These are phyloP conservation scores for Naganishia kalamii DNA, from an alignment of 768 basidiomycete genomes.

Conservation along the genomic window DNA sequence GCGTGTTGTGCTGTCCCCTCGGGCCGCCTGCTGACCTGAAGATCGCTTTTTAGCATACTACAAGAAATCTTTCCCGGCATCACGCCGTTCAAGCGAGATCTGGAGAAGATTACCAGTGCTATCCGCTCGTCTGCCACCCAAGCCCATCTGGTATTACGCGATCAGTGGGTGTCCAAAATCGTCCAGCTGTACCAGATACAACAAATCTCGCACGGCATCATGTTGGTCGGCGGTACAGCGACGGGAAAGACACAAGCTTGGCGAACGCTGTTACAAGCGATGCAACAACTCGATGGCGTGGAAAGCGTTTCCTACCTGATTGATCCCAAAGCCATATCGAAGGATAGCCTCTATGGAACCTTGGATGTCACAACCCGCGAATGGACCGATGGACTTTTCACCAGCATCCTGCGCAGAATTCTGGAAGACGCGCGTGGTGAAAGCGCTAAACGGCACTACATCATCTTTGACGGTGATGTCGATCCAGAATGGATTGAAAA, in stretches of 20 bases:
- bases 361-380: slow-evolving; percentile 94
- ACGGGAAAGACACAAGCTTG: slow-evolving; percentile 95
- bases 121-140: slow-evolving; percentile 81
- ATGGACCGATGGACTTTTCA: slow-evolving; percentile 99
- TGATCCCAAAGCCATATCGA: slow-evolving; percentile 98
- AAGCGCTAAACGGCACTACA: slow-evolving; percentile 94
- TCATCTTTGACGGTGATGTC: slow-evolving; percentile 98
- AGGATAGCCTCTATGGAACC: slow-evolving; percentile 94
- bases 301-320: slow-evolving; percentile 95
- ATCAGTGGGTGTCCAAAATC: slow-evolving; percentile 89
- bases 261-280: slow-evolving; percentile 82
- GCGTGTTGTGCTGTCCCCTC: not conserved
- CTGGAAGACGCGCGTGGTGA: slow-evolving; percentile 98
- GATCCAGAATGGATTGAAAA: slow-evolving; percentile 99
- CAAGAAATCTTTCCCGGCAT: slow-evolving; percentile 97
- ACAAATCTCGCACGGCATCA: slow-evolving; percentile 97
- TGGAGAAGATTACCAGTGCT: slow-evolving; percentile 75
- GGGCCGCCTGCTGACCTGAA: not conserved
- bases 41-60: slow-evolving; percentile 59
- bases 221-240: slow-evolving; percentile 99
- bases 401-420: slow-evolving; percentile 92
- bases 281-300: slow-evolving; percentile 81
- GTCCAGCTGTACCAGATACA: slow-evolving; percentile 98
- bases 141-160: slow-evolving; percentile 74
- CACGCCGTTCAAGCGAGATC: slow-evolving; percentile 79